Evolutionary conservation across 2,329 filamentous ascomycete species (phyloP).

Genomic region (Apiospora marii): DNA sequence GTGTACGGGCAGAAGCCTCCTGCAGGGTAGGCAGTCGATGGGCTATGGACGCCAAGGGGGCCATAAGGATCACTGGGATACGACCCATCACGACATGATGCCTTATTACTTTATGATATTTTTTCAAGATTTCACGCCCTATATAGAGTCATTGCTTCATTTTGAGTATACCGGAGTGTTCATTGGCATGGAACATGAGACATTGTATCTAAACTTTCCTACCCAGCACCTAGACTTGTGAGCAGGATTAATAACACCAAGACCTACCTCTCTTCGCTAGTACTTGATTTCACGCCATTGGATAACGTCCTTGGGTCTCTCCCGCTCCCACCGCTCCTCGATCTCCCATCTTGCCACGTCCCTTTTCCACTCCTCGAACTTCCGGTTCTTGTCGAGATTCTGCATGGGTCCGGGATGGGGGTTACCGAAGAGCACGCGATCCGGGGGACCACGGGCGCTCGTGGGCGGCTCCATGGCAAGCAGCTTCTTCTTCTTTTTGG

Average conservation of each 20-base stretch:
- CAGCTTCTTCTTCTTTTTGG: not conserved
- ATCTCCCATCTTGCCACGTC: not conserved
- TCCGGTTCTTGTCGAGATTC: not conserved
- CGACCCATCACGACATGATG: not conserved
- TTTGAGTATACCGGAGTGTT: not conserved
- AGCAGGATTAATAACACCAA: not conserved
- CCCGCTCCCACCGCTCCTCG: not conserved
- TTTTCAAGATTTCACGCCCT: not conserved
- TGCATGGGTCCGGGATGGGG: not conserved
- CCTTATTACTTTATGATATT: not conserved
- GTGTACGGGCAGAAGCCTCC: slow-evolving; percentile 15
- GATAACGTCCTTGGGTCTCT: not conserved
- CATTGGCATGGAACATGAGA: not conserved
- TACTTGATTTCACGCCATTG: not conserved
- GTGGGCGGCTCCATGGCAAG: not conserved
- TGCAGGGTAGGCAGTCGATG: not conserved
- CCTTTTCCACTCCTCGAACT: not conserved
- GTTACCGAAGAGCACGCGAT: not conserved
- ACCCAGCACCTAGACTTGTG: not conserved
- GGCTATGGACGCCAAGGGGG: not conserved
- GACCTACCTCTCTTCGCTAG: not conserved
- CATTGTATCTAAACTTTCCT: not conserved
- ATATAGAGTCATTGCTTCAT: not conserved
- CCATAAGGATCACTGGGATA: not conserved
- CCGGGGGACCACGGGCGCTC: not conserved